phyloP scores from a whole-genome alignment of 1,284 basidiomycete species.

The Ganoderma sinense region DNA sequence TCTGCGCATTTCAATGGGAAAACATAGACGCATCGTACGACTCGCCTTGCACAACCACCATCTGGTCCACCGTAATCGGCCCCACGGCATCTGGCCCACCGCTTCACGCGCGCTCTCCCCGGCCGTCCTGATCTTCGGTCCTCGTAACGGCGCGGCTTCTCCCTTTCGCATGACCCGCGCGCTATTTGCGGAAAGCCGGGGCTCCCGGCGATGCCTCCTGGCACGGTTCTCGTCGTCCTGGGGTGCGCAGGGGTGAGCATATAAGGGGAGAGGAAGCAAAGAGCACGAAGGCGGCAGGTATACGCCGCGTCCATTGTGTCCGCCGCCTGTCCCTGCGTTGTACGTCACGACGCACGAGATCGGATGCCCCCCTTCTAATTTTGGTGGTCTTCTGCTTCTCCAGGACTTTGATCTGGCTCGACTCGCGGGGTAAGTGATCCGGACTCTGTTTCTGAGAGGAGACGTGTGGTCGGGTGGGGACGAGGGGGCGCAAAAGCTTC shows the following conservation, averaged over 20 bases:
- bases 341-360: slow-evolving; percentile 1
- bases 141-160: background rate
- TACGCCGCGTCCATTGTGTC: background rate
- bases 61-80: background rate
- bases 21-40: slow-evolving; percentile 21
- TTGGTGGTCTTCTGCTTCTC: background rate
- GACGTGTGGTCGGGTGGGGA: background rate
- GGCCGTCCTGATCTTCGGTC: slow-evolving; percentile 5
- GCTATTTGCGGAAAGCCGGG: background rate
- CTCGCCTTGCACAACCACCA: slow-evolving; percentile 1
- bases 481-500: background rate
- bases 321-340: background rate
- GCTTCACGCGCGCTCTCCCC: background rate
- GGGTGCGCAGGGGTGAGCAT: background rate
- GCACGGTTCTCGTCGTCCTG: background rate
- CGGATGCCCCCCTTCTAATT: background rate
- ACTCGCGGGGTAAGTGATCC: background rate
- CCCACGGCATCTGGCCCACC: background rate
- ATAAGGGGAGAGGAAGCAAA: background rate
- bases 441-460: background rate
- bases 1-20: background rate
- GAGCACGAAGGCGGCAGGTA: background rate
- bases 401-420: background rate
- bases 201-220: slow-evolving; percentile 1
- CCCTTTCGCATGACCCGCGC: background rate